A percentile compares a stretch with the other conserved stretches of the same genome.
Conservation (phyloP, 129 eudicot species). For the Pulicaria dysenterica region DNA sequence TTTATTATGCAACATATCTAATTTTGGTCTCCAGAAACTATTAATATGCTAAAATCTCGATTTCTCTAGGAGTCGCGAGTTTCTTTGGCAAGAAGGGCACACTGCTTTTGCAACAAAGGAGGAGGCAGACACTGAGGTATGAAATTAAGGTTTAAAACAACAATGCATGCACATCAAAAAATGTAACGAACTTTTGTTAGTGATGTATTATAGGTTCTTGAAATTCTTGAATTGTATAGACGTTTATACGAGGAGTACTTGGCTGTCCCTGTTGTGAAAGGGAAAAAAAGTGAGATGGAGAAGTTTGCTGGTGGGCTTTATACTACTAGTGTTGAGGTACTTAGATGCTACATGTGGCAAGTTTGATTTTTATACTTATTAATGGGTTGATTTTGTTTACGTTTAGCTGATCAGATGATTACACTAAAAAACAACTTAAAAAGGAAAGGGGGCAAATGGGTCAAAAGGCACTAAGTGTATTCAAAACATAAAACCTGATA, state of each 20-base stretch:
- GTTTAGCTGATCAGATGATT: not conserved
- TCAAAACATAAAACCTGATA: not conserved
- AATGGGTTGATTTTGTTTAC: not conserved
- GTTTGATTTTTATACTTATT: not conserved
- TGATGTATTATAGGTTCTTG: constrained; percentile 58
- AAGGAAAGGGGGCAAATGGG: not conserved
- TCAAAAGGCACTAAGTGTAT: not conserved
- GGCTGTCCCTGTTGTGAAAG: constrained; percentile 88
- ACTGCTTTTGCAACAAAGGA: constrained; percentile 84
- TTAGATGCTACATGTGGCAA: not conserved
- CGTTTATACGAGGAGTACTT: constrained; percentile 82
- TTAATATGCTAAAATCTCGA: not conserved
- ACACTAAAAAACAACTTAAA: not conserved
- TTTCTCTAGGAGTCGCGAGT: constrained; percentile 81
- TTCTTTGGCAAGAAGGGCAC: constrained; percentile 98
- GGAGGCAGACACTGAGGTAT: constrained; percentile 93
- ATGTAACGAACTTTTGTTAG: not conserved
- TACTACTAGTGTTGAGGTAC: constrained; percentile 91
- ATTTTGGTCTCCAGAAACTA: not conserved
- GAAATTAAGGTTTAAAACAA: not conserved
- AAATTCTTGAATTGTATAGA: constrained; percentile 76
- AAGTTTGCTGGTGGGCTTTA: constrained; percentile 97
- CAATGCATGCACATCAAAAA: not conserved
- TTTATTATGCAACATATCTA: not conserved
- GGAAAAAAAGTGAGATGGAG: constrained; percentile 86